Conservation (phyloP, 1,284 basidiomycete species). For the Thecaphora thlaspeos region DNA sequence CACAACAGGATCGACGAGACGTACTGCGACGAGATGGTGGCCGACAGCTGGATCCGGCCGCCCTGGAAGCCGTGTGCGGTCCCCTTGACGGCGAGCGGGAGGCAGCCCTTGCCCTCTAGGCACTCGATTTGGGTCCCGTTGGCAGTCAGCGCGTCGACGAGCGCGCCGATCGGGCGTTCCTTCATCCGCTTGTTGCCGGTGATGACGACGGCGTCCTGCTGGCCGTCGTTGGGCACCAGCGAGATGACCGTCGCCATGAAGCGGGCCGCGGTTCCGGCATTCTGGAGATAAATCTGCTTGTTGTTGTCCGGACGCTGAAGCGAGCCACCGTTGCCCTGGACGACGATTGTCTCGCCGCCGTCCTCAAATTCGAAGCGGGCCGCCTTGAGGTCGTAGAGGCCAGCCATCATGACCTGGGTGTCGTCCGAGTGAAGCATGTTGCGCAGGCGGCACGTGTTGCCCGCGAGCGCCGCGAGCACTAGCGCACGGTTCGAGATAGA, state of each 20-base stretch:
- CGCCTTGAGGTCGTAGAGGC: slow-evolving; percentile 73
- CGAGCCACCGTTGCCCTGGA: slow-evolving; percentile 78
- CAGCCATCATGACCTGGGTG: slow-evolving; percentile 98
- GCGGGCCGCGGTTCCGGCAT: slow-evolving; percentile 95
- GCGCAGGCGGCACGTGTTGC: slow-evolving; percentile 81
- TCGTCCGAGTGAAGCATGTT: slow-evolving; percentile 96
- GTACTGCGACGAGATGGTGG: slow-evolving; percentile 95
- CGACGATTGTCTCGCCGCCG: slow-evolving; percentile 85
- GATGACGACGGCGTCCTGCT: slow-evolving; percentile 63
- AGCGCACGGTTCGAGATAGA: slow-evolving; percentile 94
- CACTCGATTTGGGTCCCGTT: slow-evolving; percentile 82
- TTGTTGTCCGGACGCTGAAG: slow-evolving; percentile 62
- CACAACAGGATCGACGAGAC: slow-evolving; percentile 94
- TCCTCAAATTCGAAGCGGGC: slow-evolving; percentile 91
- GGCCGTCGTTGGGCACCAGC: slow-evolving; percentile 59
- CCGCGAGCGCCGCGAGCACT: slow-evolving; percentile 85
- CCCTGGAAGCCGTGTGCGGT: slow-evolving; percentile 73
- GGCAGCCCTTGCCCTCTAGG: slow-evolving; percentile 75
- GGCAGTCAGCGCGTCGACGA: slow-evolving; percentile 83
- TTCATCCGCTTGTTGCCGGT: slow-evolving; percentile 99
- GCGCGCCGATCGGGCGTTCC: slow-evolving; percentile 86
- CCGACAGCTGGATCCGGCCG: slow-evolving; percentile 80
- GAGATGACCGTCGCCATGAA: slow-evolving; percentile 96
- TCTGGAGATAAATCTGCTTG: slow-evolving; percentile 91
- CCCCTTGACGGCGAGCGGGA: slow-evolving; percentile 75